phyloP scores from a whole-genome alignment of 164 flowering plant genomes.

The Annona cherimola region DNA sequence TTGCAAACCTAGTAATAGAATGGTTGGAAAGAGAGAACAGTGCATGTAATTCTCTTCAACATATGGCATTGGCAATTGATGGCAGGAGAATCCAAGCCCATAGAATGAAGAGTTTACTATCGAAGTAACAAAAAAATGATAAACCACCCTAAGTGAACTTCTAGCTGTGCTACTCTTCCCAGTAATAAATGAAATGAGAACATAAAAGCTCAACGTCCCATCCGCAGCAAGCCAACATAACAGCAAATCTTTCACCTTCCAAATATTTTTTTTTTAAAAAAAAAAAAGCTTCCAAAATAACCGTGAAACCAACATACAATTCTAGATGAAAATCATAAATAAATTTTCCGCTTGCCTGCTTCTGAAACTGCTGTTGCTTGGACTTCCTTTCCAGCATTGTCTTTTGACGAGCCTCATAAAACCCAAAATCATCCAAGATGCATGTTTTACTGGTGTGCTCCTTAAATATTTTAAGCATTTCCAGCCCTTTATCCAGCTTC shows the following conservation, averaged over 20 bases:
- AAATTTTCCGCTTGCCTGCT: slow-evolving; percentile 41
- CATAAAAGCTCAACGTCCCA: not conserved
- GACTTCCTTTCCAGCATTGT: slow-evolving; percentile 69
- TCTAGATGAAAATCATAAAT: not conserved
- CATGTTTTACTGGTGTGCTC: slow-evolving; percentile 56
- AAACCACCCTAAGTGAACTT: not conserved
- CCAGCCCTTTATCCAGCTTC: slow-evolving; percentile 69
- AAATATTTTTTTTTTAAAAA: not conserved
- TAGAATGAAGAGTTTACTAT: too few relatives aligned
- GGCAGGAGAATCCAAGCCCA: not conserved
- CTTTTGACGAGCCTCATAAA: slow-evolving; percentile 76
- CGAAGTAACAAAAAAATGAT: not conserved
- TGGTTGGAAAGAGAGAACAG: too few relatives aligned
- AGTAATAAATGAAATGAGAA: not conserved
- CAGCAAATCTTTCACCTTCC: not conserved
- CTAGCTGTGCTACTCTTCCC: not conserved
- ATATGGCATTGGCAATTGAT: not conserved
- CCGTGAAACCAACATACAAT: not conserved
- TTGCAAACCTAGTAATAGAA: too few relatives aligned
- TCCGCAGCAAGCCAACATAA: not conserved
- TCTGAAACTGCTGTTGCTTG: slow-evolving; percentile 57
- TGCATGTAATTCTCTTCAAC: too few relatives aligned
- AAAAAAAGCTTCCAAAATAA: not conserved
- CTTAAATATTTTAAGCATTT: slow-evolving; percentile 77
- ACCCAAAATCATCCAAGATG: slow-evolving; percentile 79